phyloP scores from a whole-genome alignment of 345 rosid genomes.

The Populus pruinosa region DNA sequence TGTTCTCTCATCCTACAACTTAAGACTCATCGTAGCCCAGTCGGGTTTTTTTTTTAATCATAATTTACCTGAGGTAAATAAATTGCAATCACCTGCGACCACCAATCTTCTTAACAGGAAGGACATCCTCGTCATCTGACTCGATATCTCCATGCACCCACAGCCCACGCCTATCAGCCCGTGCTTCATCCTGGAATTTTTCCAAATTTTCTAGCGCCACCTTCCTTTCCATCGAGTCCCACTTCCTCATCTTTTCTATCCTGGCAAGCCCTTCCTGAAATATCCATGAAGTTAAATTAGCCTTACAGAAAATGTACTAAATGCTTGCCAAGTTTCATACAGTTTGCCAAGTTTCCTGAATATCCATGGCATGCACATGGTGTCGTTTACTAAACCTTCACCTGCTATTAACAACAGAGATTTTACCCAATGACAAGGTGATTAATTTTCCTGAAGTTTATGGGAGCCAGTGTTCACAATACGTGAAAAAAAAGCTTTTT shows the following conservation, averaged over 20 bases:
- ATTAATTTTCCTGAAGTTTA: neutral
- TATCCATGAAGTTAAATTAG: neutral
- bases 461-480: neutral
- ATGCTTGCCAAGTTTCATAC: neutral
- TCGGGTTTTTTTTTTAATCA: slow-evolving; percentile 9
- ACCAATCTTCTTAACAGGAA: slow-evolving; percentile 54
- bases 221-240: slow-evolving; percentile 70
- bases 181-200: slow-evolving; percentile 76
- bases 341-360: neutral
- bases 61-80: slow-evolving; percentile 11
- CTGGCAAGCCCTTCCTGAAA: slow-evolving; percentile 92
- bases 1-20: slow-evolving; percentile 4
- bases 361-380: too few species aligned
- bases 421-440: neutral
- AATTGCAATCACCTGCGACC: slow-evolving; percentile 52
- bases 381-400: neutral
- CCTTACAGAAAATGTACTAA: neutral
- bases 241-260: slow-evolving; percentile 76
- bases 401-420: neutral
- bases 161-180: slow-evolving; percentile 60
- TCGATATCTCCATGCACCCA: slow-evolving; percentile 93
- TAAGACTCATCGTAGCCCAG: slow-evolving; percentile 8
- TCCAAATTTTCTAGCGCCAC: slow-evolving; percentile 67
- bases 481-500: neutral
- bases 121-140: slow-evolving; percentile 92